Conservation (phyloP, 129 eudicot species). For the Lactuca sativa region DNA sequence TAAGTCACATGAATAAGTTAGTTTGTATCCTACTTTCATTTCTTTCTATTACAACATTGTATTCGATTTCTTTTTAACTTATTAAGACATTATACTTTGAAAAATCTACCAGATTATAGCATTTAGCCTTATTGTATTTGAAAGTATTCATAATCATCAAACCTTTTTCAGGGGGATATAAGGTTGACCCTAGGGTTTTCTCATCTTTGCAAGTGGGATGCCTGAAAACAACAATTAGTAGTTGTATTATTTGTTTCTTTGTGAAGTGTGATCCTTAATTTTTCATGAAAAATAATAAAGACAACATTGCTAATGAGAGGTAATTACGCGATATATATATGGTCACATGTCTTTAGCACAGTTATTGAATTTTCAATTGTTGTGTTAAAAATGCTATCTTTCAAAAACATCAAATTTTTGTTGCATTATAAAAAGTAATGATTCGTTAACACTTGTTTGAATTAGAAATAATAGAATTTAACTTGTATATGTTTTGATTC, state of each 20-base stretch:
- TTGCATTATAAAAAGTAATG: constrained; percentile 11
- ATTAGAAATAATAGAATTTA: not conserved
- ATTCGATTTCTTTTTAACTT: too few relatives aligned
- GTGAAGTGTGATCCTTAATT: too few relatives aligned
- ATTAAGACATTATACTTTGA: too few relatives aligned
- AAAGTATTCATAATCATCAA: constrained; percentile 1
- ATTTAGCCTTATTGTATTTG: not conserved
- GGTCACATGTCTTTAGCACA: too few relatives aligned
- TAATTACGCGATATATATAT: too few relatives aligned
- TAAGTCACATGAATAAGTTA: too few relatives aligned
- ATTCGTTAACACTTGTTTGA: not conserved
- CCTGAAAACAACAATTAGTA: constrained; percentile 7
- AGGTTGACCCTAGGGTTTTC: constrained; percentile 9
- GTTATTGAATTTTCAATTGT: too few relatives aligned
- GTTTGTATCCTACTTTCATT: too few relatives aligned
- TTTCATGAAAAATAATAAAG: too few relatives aligned
- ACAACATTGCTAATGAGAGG: too few relatives aligned
- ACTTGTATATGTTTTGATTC: not conserved
- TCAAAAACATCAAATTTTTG: not conserved
- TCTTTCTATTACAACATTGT: too few relatives aligned
- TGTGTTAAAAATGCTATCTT: not conserved
- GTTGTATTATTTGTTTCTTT: not conserved
- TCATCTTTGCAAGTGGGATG: constrained; percentile 8
- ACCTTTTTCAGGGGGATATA: constrained; percentile 1
- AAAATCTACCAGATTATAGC: too few relatives aligned